phyloP scores from a whole-genome alignment of 257 asterid genomes.

The Solanum arcanum region DNA sequence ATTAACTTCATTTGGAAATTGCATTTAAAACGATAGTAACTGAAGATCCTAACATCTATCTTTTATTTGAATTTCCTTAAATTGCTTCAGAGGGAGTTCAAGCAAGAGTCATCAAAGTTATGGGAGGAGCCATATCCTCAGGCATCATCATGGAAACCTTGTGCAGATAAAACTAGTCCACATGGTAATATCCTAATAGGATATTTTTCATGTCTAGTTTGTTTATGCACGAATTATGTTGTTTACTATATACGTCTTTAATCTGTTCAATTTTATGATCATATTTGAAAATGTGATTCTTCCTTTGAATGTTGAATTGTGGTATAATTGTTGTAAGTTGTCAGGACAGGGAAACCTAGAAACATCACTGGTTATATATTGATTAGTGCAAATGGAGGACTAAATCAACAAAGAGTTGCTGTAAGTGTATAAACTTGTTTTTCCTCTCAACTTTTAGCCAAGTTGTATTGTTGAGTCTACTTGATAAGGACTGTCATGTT shows the following conservation, averaged over 20 bases:
- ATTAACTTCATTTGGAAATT: not conserved
- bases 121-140: conserved; percentile 61
- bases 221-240: not conserved
- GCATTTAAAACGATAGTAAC: not conserved
- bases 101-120: conserved; percentile 32
- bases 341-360: conserved; percentile 48
- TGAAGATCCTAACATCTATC: not conserved
- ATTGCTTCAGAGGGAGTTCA: conserved; percentile 32
- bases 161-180: conserved; percentile 43
- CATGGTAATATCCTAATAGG: conserved; percentile 21
- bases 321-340: conserved; percentile 30
- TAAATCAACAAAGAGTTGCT: conserved; percentile 92
- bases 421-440: conserved; percentile 25
- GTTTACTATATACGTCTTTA: not conserved
- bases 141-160: conserved; percentile 70
- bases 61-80: not conserved
- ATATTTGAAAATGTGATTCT: not conserved
- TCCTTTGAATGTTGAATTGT: conserved; percentile 5
- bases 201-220: not conserved
- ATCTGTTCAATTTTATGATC: not conserved
- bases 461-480: not conserved
- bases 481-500: not conserved
- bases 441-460: not conserved
- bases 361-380: conserved; percentile 51
- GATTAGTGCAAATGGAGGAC: conserved; percentile 92